Base-by-base conservation (phyloP, 2,329 filamentous ascomycete species). In the Verticillium albo-atrum region DNA sequence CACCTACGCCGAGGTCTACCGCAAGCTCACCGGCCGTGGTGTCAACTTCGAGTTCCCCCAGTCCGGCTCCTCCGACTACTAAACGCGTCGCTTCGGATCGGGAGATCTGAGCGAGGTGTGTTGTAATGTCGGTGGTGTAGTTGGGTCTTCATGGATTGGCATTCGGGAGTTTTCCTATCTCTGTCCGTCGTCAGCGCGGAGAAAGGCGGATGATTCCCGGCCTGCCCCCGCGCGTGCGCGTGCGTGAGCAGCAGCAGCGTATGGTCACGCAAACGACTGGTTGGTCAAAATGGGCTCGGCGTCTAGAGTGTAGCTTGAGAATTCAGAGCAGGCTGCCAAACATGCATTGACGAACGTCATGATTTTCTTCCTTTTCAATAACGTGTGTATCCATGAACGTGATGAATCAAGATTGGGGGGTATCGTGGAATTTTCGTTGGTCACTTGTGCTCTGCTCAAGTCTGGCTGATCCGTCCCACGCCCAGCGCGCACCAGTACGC, bases 1-100 rank as follows among this genome's bases (percentile, higher is more conserved):
- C 83, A 97, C 94, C 78, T 99, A 99, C 88, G 91, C 92, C 68
- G 95, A 99, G 89, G 95, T 99, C 78, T 99, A 99, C 91, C 92
- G 92, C 82, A 89, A 92, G 75, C 85, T 99, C 77, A 99, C 95
- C 66, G 95, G 95, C 81, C 95, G 96, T 82, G 88, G 88, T 77
- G 95, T 98, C 78, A 88, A 89, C 81, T 99, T 99, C 77, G 95
- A 99, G 89, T 99, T 99, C 89, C 95, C 95, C 74, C 90, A 96
- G 85, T 85, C 85, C 76, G 83, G 83, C 75, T 79, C 83, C 74
- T 73, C 86, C 70, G 93, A 97, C 77, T 96, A 90, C 83, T 96
- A 95, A 84, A 83, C 74, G 65, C 26, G 27, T 56, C 54, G 35
- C 34, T 23, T 47, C 25, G 35, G 42, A 27, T 28, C 35, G 35